Evolutionary conservation across 2,329 filamentous ascomycete genomes (phyloP).

Genomic region (Pyricularia pennisetigena): DNA sequence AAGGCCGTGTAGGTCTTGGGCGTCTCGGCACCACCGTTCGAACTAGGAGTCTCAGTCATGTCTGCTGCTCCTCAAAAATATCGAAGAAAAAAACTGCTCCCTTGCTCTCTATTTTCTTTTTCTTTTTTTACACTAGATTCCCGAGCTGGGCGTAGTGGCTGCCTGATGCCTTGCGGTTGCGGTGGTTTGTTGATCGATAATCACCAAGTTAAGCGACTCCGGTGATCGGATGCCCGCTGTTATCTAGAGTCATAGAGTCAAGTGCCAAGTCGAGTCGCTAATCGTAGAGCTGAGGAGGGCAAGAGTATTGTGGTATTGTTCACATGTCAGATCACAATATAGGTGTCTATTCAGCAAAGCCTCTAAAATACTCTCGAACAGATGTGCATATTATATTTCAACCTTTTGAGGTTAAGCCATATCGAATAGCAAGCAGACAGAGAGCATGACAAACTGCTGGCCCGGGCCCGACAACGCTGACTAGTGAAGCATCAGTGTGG

Average conservation of each 20-base stretch:
- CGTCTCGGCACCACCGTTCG: neutral
- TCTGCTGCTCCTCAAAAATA: neutral
- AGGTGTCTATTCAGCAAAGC: too few species aligned
- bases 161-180: neutral
- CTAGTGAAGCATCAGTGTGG: neutral
- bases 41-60: neutral
- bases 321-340: too few species aligned
- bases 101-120: neutral
- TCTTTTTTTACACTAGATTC: neutral
- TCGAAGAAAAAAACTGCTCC: neutral
- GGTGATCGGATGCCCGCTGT: neutral
- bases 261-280: neutral
- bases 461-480: neutral
- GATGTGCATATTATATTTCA: neutral
- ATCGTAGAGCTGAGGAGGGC: neutral
- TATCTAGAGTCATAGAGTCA: neutral
- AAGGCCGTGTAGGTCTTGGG: constrained; percentile 30
- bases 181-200: neutral
- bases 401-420: neutral
- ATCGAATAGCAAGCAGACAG: neutral
- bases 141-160: neutral
- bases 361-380: too few species aligned
- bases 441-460: neutral
- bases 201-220: neutral
- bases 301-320: too few species aligned